These are phyloP conservation scores for Serendipita sp. DNA, from an alignment of 768 basidiomycete genomes.

Conservation along the genomic window DNA sequence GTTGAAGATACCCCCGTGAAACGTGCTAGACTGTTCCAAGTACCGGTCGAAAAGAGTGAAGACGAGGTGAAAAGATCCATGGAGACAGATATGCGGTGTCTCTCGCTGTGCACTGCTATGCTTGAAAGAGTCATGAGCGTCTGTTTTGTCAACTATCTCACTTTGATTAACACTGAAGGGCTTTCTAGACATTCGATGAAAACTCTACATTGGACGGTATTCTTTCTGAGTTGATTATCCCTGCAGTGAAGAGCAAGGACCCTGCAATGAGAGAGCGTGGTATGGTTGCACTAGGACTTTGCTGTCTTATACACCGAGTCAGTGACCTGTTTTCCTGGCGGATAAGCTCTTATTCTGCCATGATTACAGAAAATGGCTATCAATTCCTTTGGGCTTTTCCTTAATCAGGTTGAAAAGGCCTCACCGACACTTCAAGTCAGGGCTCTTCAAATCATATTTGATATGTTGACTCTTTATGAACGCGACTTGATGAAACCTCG, in stretches of 20 bases:
- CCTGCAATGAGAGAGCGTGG: constrained; percentile 66
- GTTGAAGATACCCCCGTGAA: constrained; percentile 18
- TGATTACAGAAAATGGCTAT: constrained; percentile 26
- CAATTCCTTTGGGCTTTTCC: constrained; percentile 63
- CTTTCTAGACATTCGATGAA: constrained; percentile 37
- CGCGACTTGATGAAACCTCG: constrained; percentile 36
- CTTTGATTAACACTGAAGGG: neutral
- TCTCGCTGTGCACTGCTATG: constrained; percentile 65
- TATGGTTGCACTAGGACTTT: constrained; percentile 61
- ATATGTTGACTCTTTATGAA: constrained; percentile 75
- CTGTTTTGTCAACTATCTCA: constrained; percentile 16
- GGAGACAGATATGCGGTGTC: constrained; percentile 53
- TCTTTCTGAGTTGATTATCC: constrained; percentile 72
- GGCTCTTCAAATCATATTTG: constrained; percentile 69
- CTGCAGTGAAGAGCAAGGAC: constrained; percentile 79
- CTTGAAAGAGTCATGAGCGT: constrained; percentile 77
- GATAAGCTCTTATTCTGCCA: neutral
- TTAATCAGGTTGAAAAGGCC: constrained; percentile 49
- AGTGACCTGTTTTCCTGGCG: constrained; percentile 18
- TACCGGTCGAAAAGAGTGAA: constrained; percentile 30
- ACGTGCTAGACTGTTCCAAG: constrained; percentile 18
- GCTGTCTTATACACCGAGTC: constrained; percentile 71
- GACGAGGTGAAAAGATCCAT: constrained; percentile 46
- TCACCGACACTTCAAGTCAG: constrained; percentile 50
- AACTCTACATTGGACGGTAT: constrained; percentile 54